Evolutionary conservation across 139 green algal species (phyloP).

Genomic region (Chlamydomonas sphaeroides): DNA sequence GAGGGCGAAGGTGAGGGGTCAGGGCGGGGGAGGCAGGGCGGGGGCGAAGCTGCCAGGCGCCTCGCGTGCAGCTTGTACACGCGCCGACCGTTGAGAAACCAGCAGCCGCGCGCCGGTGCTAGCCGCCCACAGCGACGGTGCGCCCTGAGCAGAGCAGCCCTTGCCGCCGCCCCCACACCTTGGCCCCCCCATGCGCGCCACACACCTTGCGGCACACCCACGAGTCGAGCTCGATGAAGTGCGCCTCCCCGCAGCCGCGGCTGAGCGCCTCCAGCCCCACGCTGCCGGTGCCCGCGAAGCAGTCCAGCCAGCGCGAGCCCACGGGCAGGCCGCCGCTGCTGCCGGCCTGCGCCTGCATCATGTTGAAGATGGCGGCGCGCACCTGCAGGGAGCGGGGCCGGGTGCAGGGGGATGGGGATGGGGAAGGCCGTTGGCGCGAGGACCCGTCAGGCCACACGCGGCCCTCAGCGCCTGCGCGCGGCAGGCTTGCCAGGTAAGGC

Average conservation of each 20-base stretch:
- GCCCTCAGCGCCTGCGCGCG: no score
- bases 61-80: no score
- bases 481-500: no score
- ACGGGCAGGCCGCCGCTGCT: constrained; percentile 49
- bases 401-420: no score
- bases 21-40: constrained; percentile 7
- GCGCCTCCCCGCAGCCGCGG: constrained; percentile 57
- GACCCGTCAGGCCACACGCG: no score
- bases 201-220: constrained; percentile 82
- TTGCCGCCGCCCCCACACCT: constrained; percentile 34
- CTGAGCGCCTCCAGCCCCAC: constrained; percentile 76
- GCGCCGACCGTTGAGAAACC: no score
- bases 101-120: no score
- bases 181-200: constrained; percentile 70
- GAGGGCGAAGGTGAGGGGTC: not conserved
- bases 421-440: no score
- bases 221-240: constrained; percentile 93
- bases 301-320: constrained; percentile 79
- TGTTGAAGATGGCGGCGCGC: constrained; percentile 82
- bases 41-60: no score
- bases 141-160: no score
- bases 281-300: constrained; percentile 84
- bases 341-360: constrained; percentile 69
- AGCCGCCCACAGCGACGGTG: no score
- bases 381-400: no score